phyloP scores from a whole-genome alignment of 2,329 filamentous ascomycete genomes.

The Sporothrix dimorphospora region DNA sequence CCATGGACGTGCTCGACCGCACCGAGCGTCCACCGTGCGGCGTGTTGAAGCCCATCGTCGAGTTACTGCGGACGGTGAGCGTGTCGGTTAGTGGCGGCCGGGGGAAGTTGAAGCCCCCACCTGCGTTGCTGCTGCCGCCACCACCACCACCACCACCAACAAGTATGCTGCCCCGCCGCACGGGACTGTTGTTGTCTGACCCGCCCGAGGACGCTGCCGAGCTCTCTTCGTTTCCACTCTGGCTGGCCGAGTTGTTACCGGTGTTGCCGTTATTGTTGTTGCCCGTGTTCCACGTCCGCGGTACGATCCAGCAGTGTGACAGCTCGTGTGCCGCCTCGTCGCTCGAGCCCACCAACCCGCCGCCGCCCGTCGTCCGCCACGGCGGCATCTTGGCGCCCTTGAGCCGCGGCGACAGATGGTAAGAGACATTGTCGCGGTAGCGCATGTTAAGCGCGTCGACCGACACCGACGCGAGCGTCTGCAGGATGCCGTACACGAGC shows the following conservation, averaged over 20 bases:
- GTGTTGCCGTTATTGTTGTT: conserved; percentile 24
- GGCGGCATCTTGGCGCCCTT: conserved; percentile 56
- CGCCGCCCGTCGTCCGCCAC: conserved; percentile 52
- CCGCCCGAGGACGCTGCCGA: conserved; percentile 24
- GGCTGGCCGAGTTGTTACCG: conserved; percentile 35
- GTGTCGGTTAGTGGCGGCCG: conserved; percentile 36
- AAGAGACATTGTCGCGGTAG: conserved; percentile 56
- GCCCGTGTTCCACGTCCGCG: conserved; percentile 45
- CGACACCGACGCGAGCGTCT: conserved; percentile 61
- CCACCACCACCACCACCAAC: not conserved
- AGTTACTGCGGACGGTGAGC: conserved; percentile 33
- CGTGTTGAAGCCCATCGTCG: conserved; percentile 32
- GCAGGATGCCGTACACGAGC: conserved; percentile 62
- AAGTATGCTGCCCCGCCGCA: conserved; percentile 27
- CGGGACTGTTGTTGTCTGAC: conserved; percentile 36
- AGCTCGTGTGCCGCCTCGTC: conserved; percentile 53
- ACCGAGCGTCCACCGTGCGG: conserved; percentile 35
- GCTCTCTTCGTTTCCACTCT: conserved; percentile 32
- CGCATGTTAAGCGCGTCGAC: conserved; percentile 59
- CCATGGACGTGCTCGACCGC: conserved; percentile 35
- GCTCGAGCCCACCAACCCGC: conserved; percentile 35
- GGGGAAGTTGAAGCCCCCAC: conserved; percentile 36
- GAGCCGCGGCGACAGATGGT: conserved; percentile 60
- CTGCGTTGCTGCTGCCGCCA: conserved; percentile 1
- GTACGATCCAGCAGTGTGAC: conserved; percentile 57